A percentile compares a stretch with the other conserved stretches of the same genome.
These are phyloP conservation scores for Hypoxylon fragiforme DNA, from an alignment of 495 filamentous ascomycete genomes.

Conservation along the genomic window DNA sequence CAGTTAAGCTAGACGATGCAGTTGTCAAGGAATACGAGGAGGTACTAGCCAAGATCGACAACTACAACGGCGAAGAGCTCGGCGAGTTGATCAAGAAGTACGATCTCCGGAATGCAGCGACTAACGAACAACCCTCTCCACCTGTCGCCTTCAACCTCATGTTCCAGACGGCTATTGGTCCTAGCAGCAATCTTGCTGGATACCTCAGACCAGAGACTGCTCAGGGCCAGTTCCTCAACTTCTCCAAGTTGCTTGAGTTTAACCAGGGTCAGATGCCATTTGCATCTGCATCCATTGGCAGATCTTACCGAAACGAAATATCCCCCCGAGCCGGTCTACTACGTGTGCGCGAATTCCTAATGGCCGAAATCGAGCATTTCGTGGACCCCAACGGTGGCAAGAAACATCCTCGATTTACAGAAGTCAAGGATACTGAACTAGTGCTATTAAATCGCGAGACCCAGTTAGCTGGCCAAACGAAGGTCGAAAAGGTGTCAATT, in stretches of 20 bases:
- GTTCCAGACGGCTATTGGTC: conserved; percentile 75
- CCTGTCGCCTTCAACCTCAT: conserved; percentile 79
- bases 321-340: conserved; percentile 73
- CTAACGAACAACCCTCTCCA: conserved; percentile 58
- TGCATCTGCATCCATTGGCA: conserved; percentile 75
- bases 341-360: conserved; percentile 77
- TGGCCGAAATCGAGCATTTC: conserved; percentile 84
- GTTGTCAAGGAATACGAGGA: conserved; percentile 73
- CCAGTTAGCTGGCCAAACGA: conserved; percentile 63
- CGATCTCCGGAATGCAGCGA: conserved; percentile 68
- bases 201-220: conserved; percentile 76
- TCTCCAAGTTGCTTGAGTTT: conserved; percentile 76
- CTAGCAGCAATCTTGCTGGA: conserved; percentile 59
- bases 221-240: conserved; percentile 77
- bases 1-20: conserved; percentile 66
- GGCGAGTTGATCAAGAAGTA: conserved; percentile 72
- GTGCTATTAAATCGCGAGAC: conserved; percentile 60
- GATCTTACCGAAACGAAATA: conserved; percentile 81
- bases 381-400: conserved; percentile 74
- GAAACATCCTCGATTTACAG: conserved; percentile 69
- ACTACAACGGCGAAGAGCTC: conserved; percentile 72
- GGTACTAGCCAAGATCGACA: conserved; percentile 74
- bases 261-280: conserved; percentile 76
- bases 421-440: conserved; percentile 67
- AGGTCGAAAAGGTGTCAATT: conserved; percentile 56